Conservation (phyloP, 2,329 filamentous ascomycete genomes). For the Exophiala oligosperma region DNA sequence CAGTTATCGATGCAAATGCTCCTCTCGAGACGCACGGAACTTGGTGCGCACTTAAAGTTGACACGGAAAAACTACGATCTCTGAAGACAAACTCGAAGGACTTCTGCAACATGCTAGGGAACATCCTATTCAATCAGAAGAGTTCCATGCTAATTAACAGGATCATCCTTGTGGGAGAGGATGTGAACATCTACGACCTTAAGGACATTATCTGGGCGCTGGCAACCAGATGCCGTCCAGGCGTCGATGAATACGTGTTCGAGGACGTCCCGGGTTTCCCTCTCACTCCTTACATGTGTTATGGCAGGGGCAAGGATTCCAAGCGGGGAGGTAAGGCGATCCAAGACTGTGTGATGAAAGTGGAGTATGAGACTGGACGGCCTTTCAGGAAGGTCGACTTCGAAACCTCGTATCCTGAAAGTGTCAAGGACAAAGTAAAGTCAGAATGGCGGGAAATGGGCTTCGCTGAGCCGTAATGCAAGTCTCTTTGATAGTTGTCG, state of each 20-base stretch:
- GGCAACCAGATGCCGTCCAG: slow-evolving; percentile 49
- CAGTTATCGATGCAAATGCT: slow-evolving; percentile 46
- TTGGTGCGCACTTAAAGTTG: slow-evolving; percentile 56
- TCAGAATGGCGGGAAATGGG: slow-evolving; percentile 36
- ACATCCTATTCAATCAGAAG: slow-evolving; percentile 57
- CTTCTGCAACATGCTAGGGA: slow-evolving; percentile 44
- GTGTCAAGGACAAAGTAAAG: slow-evolving; percentile 41
- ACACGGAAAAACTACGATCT: slow-evolving; percentile 47
- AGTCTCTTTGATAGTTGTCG: no score
- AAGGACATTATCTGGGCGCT: slow-evolving; percentile 46
- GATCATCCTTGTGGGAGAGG: slow-evolving; percentile 49
- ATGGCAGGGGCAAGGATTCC: slow-evolving; percentile 37
- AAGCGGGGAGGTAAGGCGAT: slow-evolving; percentile 48
- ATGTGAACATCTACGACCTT: slow-evolving; percentile 41
- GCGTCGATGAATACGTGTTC: slow-evolving; percentile 45
- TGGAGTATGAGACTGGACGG: slow-evolving; percentile 43
- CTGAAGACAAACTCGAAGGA: slow-evolving; percentile 51
- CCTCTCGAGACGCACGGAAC: slow-evolving; percentile 51
- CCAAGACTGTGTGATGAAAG: slow-evolving; percentile 44
- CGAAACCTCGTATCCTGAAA: slow-evolving; percentile 38
- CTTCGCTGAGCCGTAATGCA: slow-evolving; percentile 21
- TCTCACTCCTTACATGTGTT: slow-evolving; percentile 50
- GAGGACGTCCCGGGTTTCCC: slow-evolving; percentile 47
- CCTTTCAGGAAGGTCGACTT: slow-evolving; percentile 37
- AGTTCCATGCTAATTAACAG: slow-evolving; percentile 46